phyloP scores from a whole-genome alignment of 805 yeast genomes.

The Maudiozyma saulgeensis region DNA sequence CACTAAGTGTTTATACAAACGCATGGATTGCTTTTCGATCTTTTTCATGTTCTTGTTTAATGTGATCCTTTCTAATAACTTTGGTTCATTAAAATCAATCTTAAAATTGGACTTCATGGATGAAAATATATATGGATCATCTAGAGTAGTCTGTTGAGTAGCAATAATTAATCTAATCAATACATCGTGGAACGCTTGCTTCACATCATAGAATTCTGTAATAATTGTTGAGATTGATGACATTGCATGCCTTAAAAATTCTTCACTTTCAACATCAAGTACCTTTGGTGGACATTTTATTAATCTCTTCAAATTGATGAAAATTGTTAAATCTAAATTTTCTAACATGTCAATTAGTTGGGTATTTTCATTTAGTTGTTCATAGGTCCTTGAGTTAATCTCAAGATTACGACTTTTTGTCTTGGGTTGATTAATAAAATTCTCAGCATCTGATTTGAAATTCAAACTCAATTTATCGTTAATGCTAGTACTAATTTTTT shows the following conservation, averaged over 20 bases:
- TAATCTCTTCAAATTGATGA: conserved; percentile 21
- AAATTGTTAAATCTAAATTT: conserved; percentile 25
- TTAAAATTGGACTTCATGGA: conserved; percentile 48
- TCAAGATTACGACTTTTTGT: conserved; percentile 12
- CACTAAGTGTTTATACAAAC: conserved; percentile 38
- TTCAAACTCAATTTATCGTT: conserved; percentile 14
- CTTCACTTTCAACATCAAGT: conserved; percentile 25
- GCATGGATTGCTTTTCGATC: conserved; percentile 24
- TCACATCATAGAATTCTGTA: conserved; percentile 64
- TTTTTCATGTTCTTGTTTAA: conserved; percentile 5
- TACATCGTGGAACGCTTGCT: conserved; percentile 60
- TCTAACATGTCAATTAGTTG: conserved; percentile 24
- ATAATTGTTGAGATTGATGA: conserved; percentile 25
- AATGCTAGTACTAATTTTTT: conserved; percentile 14
- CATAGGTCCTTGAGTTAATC: conserved; percentile 24
- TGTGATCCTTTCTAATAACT: conserved; percentile 5
- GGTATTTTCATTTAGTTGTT: conserved; percentile 25
- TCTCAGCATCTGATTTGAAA: conserved; percentile 5
- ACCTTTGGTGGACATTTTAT: conserved; percentile 10
- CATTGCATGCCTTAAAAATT: conserved; percentile 25
- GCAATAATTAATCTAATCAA: conserved; percentile 52
- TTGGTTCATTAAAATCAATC: conserved; percentile 25
- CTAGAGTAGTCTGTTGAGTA: conserved; percentile 58
- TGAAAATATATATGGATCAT: conserved; percentile 66
- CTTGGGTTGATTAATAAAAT: conserved; percentile 10